Evolutionary conservation across 305 asterid genomes (phyloP).

Genomic region (Euphrasia arctica): DNA sequence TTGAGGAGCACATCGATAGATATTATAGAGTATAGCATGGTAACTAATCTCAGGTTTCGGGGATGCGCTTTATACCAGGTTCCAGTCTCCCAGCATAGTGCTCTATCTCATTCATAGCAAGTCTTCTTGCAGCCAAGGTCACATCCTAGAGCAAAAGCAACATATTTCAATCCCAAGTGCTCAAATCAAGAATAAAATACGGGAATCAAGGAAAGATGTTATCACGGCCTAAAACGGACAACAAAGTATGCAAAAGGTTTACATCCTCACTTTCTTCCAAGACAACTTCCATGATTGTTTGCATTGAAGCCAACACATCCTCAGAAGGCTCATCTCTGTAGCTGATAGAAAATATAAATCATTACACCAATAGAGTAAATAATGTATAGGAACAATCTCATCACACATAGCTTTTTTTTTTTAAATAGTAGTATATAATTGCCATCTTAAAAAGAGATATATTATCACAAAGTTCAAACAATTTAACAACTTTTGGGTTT

Average conservation of each 20-base stretch:
- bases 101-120: constrained; percentile 81
- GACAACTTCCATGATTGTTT: constrained; percentile 85
- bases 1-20: constrained; percentile 81
- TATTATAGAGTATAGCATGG: constrained; percentile 76
- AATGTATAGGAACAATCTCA: constrained; percentile 15
- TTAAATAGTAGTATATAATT: constrained; percentile 13
- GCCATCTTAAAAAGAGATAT: constrained; percentile 17
- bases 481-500: constrained; percentile 1
- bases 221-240: constrained; percentile 84
- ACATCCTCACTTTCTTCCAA: constrained; percentile 95
- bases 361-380: constrained; percentile 23
- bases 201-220: constrained; percentile 23
- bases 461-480: constrained; percentile 20
- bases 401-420: constrained; percentile 12
- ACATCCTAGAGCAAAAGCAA: constrained; percentile 51
- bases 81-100: constrained; percentile 84
- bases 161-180: constrained; percentile 27
- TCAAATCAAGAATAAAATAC: constrained; percentile 24
- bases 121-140: constrained; percentile 65
- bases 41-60: constrained; percentile 56
- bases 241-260: constrained; percentile 59
- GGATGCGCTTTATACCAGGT: constrained; percentile 66
- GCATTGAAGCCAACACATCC: constrained; percentile 86
- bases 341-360: constrained; percentile 19
- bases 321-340: constrained; percentile 91